phyloP scores from a whole-genome alignment of 202 grass and related monocot genomes.

The Dendrocalamus latiflorus region DNA sequence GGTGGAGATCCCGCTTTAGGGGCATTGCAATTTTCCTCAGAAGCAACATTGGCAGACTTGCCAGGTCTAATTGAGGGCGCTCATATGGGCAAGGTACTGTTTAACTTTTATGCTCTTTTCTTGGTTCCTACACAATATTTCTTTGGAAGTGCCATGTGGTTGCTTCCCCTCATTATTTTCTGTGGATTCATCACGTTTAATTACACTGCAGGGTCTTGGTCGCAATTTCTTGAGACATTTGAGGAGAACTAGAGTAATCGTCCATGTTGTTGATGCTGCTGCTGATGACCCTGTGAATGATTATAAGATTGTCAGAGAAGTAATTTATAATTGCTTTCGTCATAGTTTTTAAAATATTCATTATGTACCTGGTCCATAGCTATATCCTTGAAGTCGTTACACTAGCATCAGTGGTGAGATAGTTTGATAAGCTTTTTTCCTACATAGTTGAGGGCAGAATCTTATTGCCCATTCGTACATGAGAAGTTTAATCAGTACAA shows the following conservation, averaged over 20 bases:
- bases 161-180: background rate
- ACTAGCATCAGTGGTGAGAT: background rate
- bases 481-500: background rate
- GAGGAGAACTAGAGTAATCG: slow-evolving; percentile 85
- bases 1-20: slow-evolving; percentile 90
- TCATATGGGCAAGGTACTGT: slow-evolving; percentile 85
- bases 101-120: background rate
- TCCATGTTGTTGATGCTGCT: slow-evolving; percentile 95
- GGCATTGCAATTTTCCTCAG: slow-evolving; percentile 74
- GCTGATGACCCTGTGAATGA: slow-evolving; percentile 71
- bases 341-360: slow-evolving; percentile 9
- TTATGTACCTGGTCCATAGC: background rate
- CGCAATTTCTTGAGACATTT: slow-evolving; percentile 96
- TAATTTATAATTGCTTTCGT: slow-evolving; percentile 33
- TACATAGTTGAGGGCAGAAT: background rate
- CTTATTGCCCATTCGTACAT: background rate
- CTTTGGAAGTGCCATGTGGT: background rate
- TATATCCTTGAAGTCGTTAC: background rate
- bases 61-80: slow-evolving; percentile 95
- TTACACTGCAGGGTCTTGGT: slow-evolving; percentile 97
- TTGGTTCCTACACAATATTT: background rate
- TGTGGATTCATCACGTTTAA: slow-evolving; percentile 20
- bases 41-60: slow-evolving; percentile 94
- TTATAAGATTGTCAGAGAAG: slow-evolving; percentile 96
- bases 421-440: background rate